Evolutionary conservation across 352 stramenopile species (phyloP).

Genomic region (Pythium scleroteichum): DNA sequence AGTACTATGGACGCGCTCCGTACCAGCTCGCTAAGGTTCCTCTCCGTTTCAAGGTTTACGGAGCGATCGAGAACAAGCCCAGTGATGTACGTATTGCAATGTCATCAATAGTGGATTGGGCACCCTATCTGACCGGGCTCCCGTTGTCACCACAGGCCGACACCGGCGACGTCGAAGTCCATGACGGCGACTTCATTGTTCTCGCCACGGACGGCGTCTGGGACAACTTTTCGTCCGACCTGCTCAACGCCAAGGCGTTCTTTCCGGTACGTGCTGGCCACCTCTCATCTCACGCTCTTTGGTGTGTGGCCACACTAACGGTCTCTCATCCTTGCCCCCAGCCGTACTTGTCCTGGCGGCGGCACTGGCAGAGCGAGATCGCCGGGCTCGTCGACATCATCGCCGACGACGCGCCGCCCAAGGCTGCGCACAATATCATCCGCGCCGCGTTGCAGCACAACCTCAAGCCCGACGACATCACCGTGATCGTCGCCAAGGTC

Average conservation of each 20-base stretch:
- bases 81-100: constrained; percentile 54
- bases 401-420: constrained; percentile 35
- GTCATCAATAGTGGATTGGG: not conserved
- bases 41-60: constrained; percentile 66
- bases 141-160: constrained; percentile 41
- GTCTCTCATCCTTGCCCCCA: constrained; percentile 16
- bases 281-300: not conserved
- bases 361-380: constrained; percentile 64
- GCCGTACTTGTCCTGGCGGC: constrained; percentile 61
- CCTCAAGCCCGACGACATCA: constrained; percentile 84
- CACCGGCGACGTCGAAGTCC: constrained; percentile 66
- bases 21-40: constrained; percentile 82
- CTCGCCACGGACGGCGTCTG: constrained; percentile 81
- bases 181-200: constrained; percentile 76
- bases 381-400: constrained; percentile 62
- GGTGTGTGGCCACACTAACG: not conserved
- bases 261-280: constrained; percentile 48
- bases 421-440: constrained; percentile 66
- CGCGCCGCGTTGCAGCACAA: constrained; percentile 74
- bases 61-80: constrained; percentile 78
- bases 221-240: constrained; percentile 74
- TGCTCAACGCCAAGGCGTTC: constrained; percentile 46
- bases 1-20: constrained; percentile 73
- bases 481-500: constrained; percentile 75
- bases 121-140: not conserved